Percentiles rank a stretch among this genome's conserved stretches.
phyloP scores from a whole-genome alignment of 2,329 filamentous ascomycete genomes.

The Mollisiaceae sp. region DNA sequence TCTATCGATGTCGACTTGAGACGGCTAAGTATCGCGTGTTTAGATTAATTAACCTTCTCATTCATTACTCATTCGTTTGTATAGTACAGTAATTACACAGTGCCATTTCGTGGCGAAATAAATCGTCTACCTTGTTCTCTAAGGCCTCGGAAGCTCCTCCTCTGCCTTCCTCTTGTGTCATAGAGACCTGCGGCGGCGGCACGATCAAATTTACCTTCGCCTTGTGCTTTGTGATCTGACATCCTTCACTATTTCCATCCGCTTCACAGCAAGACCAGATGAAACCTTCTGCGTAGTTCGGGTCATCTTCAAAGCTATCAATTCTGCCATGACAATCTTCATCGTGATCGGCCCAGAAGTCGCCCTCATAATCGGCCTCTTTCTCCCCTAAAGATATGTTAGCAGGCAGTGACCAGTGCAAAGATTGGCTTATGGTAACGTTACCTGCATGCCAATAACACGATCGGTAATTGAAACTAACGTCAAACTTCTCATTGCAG shows the following conservation, averaged over 20 bases:
- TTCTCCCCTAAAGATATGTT: not conserved
- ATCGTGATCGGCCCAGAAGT: conserved; percentile 27
- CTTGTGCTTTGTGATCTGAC: conserved; percentile 21
- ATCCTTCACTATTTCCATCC: conserved; percentile 15
- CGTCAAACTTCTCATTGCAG: conserved; percentile 26
- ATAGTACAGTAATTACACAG: too few species aligned
- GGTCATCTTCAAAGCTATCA: conserved; percentile 16
- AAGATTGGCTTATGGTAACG: not conserved
- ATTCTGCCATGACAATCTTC: conserved; percentile 19
- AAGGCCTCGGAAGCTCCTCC: conserved; percentile 3
- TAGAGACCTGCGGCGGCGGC: not conserved
- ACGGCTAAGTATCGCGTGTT: too few species aligned
- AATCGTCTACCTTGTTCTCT: not conserved
- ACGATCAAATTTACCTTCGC: not conserved
- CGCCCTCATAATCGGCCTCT: conserved; percentile 7
- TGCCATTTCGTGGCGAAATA: not conserved
- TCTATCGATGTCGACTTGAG: too few species aligned
- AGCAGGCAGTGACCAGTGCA: not conserved
- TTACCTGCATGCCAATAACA: conserved; percentile 26
- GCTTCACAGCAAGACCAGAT: conserved; percentile 24
- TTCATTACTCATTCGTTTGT: too few species aligned
- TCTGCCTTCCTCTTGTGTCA: conserved; percentile 5
- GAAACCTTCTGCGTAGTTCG: conserved; percentile 21
- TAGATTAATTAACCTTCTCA: too few species aligned
- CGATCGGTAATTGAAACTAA: conserved; percentile 8